Evolutionary conservation across 208 protist species (phyloP).

Genomic region (Crithidia fasciculata): DNA sequence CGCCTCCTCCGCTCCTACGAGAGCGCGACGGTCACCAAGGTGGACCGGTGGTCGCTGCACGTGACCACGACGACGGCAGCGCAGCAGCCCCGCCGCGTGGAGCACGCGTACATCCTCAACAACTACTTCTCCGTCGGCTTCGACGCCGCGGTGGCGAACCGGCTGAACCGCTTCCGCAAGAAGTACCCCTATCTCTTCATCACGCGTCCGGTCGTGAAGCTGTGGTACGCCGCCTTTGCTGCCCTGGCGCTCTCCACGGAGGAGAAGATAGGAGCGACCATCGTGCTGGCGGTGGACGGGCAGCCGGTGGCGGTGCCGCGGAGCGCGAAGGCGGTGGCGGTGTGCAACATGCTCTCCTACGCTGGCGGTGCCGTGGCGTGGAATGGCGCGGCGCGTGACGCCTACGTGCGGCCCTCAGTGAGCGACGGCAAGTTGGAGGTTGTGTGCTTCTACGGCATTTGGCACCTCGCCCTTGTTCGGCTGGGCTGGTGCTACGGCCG

Average conservation of each 20-base stretch:
- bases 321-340: slow-evolving; percentile 55
- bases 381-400: slow-evolving; percentile 26
- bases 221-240: slow-evolving; percentile 70
- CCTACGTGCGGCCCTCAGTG: slow-evolving; percentile 34
- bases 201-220: slow-evolving; percentile 54
- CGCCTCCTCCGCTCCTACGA: slow-evolving; percentile 31
- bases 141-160: slow-evolving; percentile 51
- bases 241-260: slow-evolving; percentile 42
- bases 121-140: slow-evolving; percentile 82
- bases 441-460: slow-evolving; percentile 52
- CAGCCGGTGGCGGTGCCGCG: slow-evolving; percentile 31
- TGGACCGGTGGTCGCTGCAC: slow-evolving; percentile 49
- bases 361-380: slow-evolving; percentile 59
- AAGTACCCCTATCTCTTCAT: slow-evolving; percentile 42
- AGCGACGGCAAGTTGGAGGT: slow-evolving; percentile 57
- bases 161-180: slow-evolving; percentile 46
- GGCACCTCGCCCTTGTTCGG: slow-evolving; percentile 55
- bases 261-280: slow-evolving; percentile 9
- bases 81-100: background rate
- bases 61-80: slow-evolving; percentile 21
- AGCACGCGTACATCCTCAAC: slow-evolving; percentile 42
- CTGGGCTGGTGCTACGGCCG: slow-evolving; percentile 50
- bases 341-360: slow-evolving; percentile 67
- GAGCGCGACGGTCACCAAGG: slow-evolving; percentile 25
- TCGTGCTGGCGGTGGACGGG: slow-evolving; percentile 42